These are phyloP conservation scores for Penicillium paxilli DNA, from an alignment of 495 filamentous ascomycete genomes.

Conservation along the genomic window DNA sequence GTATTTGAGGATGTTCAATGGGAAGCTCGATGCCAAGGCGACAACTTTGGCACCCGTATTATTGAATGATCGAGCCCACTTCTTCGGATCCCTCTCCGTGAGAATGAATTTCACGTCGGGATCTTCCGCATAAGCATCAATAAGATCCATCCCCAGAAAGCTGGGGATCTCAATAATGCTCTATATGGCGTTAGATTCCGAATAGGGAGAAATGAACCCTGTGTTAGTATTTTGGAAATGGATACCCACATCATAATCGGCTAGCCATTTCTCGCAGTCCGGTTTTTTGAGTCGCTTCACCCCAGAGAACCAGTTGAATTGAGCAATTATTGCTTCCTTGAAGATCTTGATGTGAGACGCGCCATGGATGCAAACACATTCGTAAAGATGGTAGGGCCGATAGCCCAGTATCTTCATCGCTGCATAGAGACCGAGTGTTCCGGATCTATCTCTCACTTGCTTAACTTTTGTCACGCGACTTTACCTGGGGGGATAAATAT, in stretches of 20 bases:
- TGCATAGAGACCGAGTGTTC: slow-evolving; percentile 13
- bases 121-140: slow-evolving; percentile 18
- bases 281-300: slow-evolving; percentile 8
- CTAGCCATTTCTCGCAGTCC: slow-evolving; percentile 24
- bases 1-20: slow-evolving; percentile 22
- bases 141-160: slow-evolving; percentile 12
- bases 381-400: slow-evolving; percentile 11
- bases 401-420: slow-evolving; percentile 14
- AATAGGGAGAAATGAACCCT: not conserved
- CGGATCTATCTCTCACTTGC: slow-evolving; percentile 1
- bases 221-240: not conserved
- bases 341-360: slow-evolving; percentile 6
- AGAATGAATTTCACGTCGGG: slow-evolving; percentile 32
- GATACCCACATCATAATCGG: slow-evolving; percentile 20
- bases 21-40: slow-evolving; percentile 6
- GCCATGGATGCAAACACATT: slow-evolving; percentile 2
- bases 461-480: too few relatives aligned
- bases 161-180: slow-evolving; percentile 18
- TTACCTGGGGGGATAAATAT: too few relatives aligned
- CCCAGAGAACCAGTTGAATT: slow-evolving; percentile 16
- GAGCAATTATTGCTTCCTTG: slow-evolving; percentile 6
- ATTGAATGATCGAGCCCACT: slow-evolving; percentile 25
- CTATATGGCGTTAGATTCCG: not conserved
- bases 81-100: slow-evolving; percentile 22
- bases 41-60: slow-evolving; percentile 13